Evolutionary conservation across 2,329 filamentous ascomycete species (phyloP).

Genomic region (Cladophialophora exuberans): DNA sequence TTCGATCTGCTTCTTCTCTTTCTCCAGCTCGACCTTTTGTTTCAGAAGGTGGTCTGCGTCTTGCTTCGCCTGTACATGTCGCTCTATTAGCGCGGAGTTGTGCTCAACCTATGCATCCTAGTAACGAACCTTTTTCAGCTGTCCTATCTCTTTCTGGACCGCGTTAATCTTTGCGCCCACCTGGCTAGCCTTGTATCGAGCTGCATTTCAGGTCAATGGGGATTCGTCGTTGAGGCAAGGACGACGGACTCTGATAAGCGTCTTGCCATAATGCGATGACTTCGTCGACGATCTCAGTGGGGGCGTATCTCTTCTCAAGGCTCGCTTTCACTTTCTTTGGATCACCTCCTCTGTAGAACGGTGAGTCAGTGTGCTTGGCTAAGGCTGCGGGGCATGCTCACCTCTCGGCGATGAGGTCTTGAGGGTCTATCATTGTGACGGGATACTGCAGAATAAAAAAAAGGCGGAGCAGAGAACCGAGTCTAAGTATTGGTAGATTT

Average conservation of each 20-base stretch:
- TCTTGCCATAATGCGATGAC: conserved; percentile 60
- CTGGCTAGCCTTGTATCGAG: conserved; percentile 77
- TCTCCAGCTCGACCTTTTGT: conserved; percentile 76
- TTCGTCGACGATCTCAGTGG: conserved; percentile 85
- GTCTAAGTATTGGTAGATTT: not conserved
- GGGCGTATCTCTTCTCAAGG: conserved; percentile 78
- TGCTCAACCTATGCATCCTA: not conserved
- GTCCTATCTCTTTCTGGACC: conserved; percentile 84
- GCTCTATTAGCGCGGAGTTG: not conserved
- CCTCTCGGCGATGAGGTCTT: conserved; percentile 77
- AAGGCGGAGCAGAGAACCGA: not conserved
- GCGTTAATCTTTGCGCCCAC: conserved; percentile 84
- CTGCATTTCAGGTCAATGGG: conserved; percentile 41
- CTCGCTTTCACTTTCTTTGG: conserved; percentile 90
- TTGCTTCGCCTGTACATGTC: conserved; percentile 69
- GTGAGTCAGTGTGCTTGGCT: conserved; percentile 5
- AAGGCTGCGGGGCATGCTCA: conserved; percentile 10
- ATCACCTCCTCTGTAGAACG: conserved; percentile 71
- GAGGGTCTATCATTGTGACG: conserved; percentile 69
- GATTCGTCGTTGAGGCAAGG: not conserved
- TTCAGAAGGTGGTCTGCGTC: conserved; percentile 78
- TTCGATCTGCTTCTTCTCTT: conserved; percentile 79
- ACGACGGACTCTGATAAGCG: conserved; percentile 22
- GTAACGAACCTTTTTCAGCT: conserved; percentile 76
- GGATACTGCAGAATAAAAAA: not conserved